Base-by-base conservation (phyloP, 2,329 filamentous ascomycete species). In the Apiospora arundinis region DNA sequence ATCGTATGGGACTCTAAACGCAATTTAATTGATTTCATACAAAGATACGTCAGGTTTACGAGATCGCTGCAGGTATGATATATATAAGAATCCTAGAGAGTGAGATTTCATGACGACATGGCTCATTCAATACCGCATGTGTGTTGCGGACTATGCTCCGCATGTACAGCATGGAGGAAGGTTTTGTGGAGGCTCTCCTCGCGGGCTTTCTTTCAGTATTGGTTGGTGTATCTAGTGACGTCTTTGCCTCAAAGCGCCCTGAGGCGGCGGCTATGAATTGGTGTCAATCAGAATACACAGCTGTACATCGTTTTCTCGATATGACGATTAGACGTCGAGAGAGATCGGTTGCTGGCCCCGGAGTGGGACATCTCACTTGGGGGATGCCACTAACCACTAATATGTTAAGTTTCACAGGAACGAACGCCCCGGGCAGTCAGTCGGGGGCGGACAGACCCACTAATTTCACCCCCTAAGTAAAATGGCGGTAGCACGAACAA, bases 31-130 rank as follows among this genome's bases (percentile, higher is more conserved):
- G 16, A 7, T 21, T n/a, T 60, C 6, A 32, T 21, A 9, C 4
- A 60, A 4, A 0, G 2, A 18, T 21, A 60, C 52, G 28, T 60
- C 28, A n/a, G 28, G 25, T 60, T 1, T 60, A 40, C 32, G 18
- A 63, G 25, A 56, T 56, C 3, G 8, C 23, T 4, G 49, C 25
- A 11, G 32, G 3, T 32, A 3, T 5, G 14, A 6, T 1, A 6
- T n/a, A 37, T 63, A 63, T 63, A 63, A 14, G 32, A 28, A 40
- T n/a, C 28, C n/a, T n/a, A 1, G 4, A 32, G 16, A 40, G 18
- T 63, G 56, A 63, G 21, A 28, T 18, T 63, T 37, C 9, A 63
- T 63, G 56, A 63, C 56, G 56, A 63, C 56, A 63, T 63, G 56
- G 56, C 52, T 60, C 52, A 21, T 60, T 21, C 52, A 21, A 12